Evolutionary conservation across 2,329 filamentous ascomycete species (phyloP), one percentile per base, ranked within the genome.

Genomic region (Venturia effusa): DNA sequence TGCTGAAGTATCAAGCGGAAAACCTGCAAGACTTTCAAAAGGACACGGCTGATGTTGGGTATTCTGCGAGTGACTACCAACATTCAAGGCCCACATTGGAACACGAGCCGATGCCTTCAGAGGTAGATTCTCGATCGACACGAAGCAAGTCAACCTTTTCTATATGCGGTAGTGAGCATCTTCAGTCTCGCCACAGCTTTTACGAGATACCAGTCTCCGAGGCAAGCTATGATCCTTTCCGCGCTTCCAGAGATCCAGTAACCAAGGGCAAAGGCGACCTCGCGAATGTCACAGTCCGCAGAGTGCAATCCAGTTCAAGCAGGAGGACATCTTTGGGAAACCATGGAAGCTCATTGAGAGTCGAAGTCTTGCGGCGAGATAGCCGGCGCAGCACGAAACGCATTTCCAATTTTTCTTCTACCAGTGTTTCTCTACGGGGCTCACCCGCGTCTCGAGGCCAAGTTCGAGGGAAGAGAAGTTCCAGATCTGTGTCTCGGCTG

Each of bases 11-110:
- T 73, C 84, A 90, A 55, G 87, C 96, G 67, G 86, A 90, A 67
- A 88, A 94, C 68, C 76, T 96, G 1, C 92, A 97, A 72, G 90
- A 96, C 71, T 97, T 94, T 71, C 77, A 81, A 63, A 88, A 88
- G 15, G 86, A 87, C 37, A 84, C 89, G 27, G 78, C 78, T 62
- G 72, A 73, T 40, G 74, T 97, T 64, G 84, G 84, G n/a, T 89
- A 94, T 71, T 96, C 93, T 0, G 83, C 88, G 64, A 96, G 92
- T 74, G 93, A 97, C 71, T 94, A 95, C 69, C 93, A 97, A 70
- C 91, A 95, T 70, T 83, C 89, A 63, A 68, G 68, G 17, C 63
- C 65, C n/a, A 19, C 55, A 1, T n/a, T 43, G 22, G n/a, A 32
- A 64, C 69, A 75, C 61, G 70, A 74, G 59, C 66, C 68, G 22